Conservation (phyloP, 179 eudicot genomes). For the Heliamphora pulchella region DNA sequence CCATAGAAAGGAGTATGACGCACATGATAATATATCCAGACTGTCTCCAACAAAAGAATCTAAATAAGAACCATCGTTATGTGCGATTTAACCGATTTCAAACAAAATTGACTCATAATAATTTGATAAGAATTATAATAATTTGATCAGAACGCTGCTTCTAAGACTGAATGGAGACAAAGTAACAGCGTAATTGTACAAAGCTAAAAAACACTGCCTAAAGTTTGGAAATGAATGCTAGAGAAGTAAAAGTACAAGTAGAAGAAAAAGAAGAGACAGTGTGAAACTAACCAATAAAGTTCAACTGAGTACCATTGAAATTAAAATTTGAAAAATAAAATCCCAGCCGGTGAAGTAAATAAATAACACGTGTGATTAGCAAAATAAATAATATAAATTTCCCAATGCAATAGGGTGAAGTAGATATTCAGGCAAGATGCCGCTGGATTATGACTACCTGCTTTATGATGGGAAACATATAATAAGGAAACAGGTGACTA, state of each 20-base stretch:
- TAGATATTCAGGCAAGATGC: background rate
- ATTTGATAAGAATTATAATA: background rate
- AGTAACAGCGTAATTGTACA: background rate
- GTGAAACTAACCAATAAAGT: background rate
- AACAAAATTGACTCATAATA: constrained; percentile 20
- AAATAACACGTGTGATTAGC: background rate
- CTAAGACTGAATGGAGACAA: background rate
- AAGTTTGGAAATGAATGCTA: background rate
- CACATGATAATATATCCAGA: constrained; percentile 48
- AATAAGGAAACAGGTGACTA: background rate
- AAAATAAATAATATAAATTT: background rate
- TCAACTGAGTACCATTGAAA: background rate
- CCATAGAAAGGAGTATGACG: constrained; percentile 36
- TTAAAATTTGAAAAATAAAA: background rate
- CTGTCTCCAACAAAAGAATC: constrained; percentile 49
- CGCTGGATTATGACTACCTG: background rate
- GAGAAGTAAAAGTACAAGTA: background rate
- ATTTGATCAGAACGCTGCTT: constrained; percentile 1
- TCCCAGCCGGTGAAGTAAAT: background rate
- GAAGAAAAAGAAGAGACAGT: background rate
- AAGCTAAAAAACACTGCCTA: background rate
- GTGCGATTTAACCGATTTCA: constrained; percentile 36
- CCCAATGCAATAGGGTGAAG: background rate
- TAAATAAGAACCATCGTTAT: constrained; percentile 51
- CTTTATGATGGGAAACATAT: background rate